Evolutionary conservation across 1,284 basidiomycete species (phyloP), one percentile per base, ranked within the genome.

Genomic region (Boletus mariae): DNA sequence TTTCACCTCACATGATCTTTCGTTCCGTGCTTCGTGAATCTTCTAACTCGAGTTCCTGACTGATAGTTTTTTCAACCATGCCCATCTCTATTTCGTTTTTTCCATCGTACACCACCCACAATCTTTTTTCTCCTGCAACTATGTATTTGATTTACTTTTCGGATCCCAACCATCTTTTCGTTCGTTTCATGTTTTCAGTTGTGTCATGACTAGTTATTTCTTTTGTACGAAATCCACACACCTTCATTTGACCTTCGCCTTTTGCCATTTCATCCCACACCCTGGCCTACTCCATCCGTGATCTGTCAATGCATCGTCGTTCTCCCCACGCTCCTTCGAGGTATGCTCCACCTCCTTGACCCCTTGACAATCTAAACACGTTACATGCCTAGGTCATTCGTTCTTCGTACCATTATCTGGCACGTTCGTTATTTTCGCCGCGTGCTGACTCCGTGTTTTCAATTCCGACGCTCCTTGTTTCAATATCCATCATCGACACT

Each of bases 321-420:
- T 45, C 29, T 10, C 26, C 37, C 15, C 32, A 49, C 49, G 31
- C 10, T 55, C 65, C 9, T 52, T 60, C 31, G 23, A 64, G 60
- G 67, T 67, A 55, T 17, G 53, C 2, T 31, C 13, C 35, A n/a
- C 13, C 13, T 32, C 13, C 44, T 23, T 5, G 28, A 38, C 8
- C 5, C 2, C 12, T 47, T 3, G 9, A 32, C 12, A 26, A 31
- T 41, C 26, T 44, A 32, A 32, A 15, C 38, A 46, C 10, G 53
- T 47, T 20, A 1, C n/a, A 7, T 17, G 1, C n/a, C 34, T 9
- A 69, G 56, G 50, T 31, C 40, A 34, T 25, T 42, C 8, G 3
- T 47, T 47, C 20, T 29, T 45, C 12, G 37, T n/a, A 25, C 29
- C 23, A 53, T 11, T 11, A 47, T 35, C 34, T 26, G 54, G 5